Evolutionary conservation across 116 monocot genomes (phyloP), one percentile per base, ranked within the genome.

Genomic region (Phalaenopsis hybrid): DNA sequence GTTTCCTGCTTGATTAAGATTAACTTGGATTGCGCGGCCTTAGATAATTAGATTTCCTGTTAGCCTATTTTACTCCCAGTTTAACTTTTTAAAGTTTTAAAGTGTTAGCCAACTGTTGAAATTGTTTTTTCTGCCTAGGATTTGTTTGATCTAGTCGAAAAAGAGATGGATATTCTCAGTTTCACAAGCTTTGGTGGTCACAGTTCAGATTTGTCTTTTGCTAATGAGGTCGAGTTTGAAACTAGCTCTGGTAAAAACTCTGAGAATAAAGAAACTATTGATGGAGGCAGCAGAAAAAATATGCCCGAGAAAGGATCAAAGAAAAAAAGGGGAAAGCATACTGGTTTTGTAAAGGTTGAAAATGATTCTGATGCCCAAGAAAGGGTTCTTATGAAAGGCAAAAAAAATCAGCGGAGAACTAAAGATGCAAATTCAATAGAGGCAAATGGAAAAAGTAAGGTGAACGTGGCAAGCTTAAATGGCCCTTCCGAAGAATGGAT

Each of bases 401-500:
- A 91, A 84, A 99, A 89, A 88, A 89, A 88, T 89, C 90, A 89
- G 82, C 78, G 92, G 57, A 99, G 88, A 89, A 83, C 76, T 67
- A 99, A 93, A 85, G 90, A 91, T 84, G 44, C 81, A 58, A 67
- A 50, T 61, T 74, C 86, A 20, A 49, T 74, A 13, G 79, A 84
- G 85, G 78, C 61, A 80, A 93, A 89, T 84, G 84, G 84, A 70
- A 57, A 41, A 9, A 85, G 84, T 74, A 95, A 92, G 79, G 55
- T 75, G n/a, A 94, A 91, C 80, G 92, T 87, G 83, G 87, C 85
- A 23, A 84, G 45, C 75, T 75, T 82, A 52, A 88, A 89, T 86
- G 74, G 87, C 83, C 88, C 86, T 44, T 93, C 93, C 67, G 99
- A 92, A 74, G 91, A 93, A 82, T 95, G 95, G 99, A 88, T 95